Evolutionary conservation across 73 alveolate species (phyloP), one percentile per base, ranked within the genome.

Genomic region (Diophrys appendiculata): DNA sequence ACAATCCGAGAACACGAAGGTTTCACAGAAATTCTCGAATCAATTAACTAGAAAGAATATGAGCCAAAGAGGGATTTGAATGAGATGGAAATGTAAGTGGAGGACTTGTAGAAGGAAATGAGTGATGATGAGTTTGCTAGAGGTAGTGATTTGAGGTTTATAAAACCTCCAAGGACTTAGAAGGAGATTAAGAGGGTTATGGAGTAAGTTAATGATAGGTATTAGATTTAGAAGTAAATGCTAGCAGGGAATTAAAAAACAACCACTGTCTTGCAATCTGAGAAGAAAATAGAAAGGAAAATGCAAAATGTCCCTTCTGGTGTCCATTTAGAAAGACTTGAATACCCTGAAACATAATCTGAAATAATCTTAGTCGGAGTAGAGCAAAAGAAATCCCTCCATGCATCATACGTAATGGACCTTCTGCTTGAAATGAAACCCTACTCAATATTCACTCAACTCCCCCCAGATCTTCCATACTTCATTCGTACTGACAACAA

Each of bases 381-480:
- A 0, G 72, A 72, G 33, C 33, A 75, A 2, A 71, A 65, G 55
- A 32, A 73, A 25, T n/a, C 31, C 3, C 56, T 81, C 26, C 89
- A 81, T 54, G 72, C 89, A 2, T 72, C 83, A 25, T 81, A 33
- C 70, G 76, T 81, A 43, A 43, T 77, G 68, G 88, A 81, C 34
- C 29, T 81, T 29, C 54, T 81, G 30, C 29, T 2, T 22, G 83
- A 72, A 22, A 52, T 72, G 70, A 34, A 30, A 55, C 95, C 95
- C 0, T 77, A 68, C 43, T 43, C 86, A 3, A 72, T 84, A 18
- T 34, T 72, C 31, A 65, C 90, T 25, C 76, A 83, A 77, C 67
- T 88, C 0, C 80, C 86, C 0, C 92, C 95, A 3, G 95, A 88
- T 52, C 64, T 71, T 27, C 95, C 95, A n/a, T 23, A 34, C 23